Conservation (phyloP, 805 yeast species). For the Zygoascus flipseniorum region DNA sequence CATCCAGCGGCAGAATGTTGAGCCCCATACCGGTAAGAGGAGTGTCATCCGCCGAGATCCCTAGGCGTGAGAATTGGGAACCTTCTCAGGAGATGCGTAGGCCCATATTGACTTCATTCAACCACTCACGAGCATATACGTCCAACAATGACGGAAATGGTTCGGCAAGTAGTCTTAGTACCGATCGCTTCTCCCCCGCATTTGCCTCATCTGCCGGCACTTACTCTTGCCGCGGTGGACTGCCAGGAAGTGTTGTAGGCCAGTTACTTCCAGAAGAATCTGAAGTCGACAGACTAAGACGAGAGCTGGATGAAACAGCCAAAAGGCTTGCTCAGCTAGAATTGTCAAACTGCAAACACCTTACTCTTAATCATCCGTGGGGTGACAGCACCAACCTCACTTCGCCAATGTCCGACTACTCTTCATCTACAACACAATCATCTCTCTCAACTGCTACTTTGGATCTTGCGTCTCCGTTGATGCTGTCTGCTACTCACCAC, state of each 20-base stretch:
- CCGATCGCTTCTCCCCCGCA: background rate
- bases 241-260: background rate
- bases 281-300: constrained; percentile 5
- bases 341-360: background rate
- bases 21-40: background rate
- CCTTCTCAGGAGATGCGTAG: background rate
- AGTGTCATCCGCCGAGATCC: background rate
- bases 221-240: background rate
- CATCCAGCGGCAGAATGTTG: background rate
- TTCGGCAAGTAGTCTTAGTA: background rate
- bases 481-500: background rate
- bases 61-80: background rate
- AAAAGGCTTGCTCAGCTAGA: constrained; percentile 1
- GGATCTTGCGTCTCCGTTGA: background rate
- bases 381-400: background rate
- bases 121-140: background rate
- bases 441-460: background rate
- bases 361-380: background rate
- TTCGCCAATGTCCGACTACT: background rate
- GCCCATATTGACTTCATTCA: background rate
- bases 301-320: constrained; percentile 4
- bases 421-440: background rate
- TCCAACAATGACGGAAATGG: background rate
- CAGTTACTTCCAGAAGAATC: background rate
- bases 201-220: background rate